Percentiles rank a stretch among this genome's conserved stretches.
phyloP scores from a whole-genome alignment of 1,284 basidiomycete genomes.

The Phellinidium pouzarii region DNA sequence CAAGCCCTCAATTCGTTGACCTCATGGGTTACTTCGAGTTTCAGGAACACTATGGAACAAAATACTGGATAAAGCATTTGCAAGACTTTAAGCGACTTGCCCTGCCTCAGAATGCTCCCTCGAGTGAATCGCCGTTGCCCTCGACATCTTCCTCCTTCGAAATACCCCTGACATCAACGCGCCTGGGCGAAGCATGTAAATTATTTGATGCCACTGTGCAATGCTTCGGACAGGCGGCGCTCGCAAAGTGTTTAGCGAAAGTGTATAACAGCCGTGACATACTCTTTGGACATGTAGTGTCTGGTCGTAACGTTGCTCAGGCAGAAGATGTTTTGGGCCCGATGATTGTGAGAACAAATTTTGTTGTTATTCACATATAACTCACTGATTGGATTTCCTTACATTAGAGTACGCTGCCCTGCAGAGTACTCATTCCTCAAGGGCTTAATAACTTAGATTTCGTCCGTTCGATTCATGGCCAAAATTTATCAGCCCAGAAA shows the following conservation, averaged over 20 bases:
- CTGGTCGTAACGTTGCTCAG: slow-evolving; percentile 36
- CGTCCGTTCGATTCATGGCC: slow-evolving; percentile 33
- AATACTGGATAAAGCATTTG: slow-evolving; percentile 35
- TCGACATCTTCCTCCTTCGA: background rate
- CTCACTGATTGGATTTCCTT: background rate
- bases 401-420: slow-evolving; percentile 41
- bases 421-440: slow-evolving; percentile 31
- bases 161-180: slow-evolving; percentile 8
- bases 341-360: slow-evolving; percentile 34
- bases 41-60: slow-evolving; percentile 35
- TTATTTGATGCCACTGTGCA: slow-evolving; percentile 30
- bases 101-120: slow-evolving; percentile 16
- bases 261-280: slow-evolving; percentile 31
- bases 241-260: slow-evolving; percentile 35
- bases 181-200: slow-evolving; percentile 20
- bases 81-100: slow-evolving; percentile 24
- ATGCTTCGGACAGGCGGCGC: slow-evolving; percentile 37
- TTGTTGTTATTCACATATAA: background rate
- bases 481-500: slow-evolving; percentile 35
- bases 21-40: slow-evolving; percentile 29
- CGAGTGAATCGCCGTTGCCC: slow-evolving; percentile 8
- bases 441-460: slow-evolving; percentile 31
- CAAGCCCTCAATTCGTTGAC: slow-evolving; percentile 31
- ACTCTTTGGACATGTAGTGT: slow-evolving; percentile 44
- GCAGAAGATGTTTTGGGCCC: slow-evolving; percentile 44